phyloP scores from a whole-genome alignment of 257 asterid species.

The Scutellaria barbata region DNA sequence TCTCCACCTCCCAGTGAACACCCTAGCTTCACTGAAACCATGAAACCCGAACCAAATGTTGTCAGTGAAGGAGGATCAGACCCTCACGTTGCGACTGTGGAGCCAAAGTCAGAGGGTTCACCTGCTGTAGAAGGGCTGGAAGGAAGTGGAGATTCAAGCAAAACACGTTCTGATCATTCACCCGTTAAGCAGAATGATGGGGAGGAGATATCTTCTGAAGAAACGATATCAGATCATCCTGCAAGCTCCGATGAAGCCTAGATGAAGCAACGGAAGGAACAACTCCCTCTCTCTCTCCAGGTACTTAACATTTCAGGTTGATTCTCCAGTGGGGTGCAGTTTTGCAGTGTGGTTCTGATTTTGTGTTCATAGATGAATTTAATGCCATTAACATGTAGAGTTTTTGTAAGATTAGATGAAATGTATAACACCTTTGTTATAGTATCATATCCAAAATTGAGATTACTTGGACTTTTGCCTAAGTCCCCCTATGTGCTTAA shows the following conservation, averaged over 20 bases:
- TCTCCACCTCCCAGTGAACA: constrained; percentile 49
- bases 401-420: constrained; percentile 30
- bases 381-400: constrained; percentile 41
- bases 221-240: constrained; percentile 60
- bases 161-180: constrained; percentile 49
- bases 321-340: constrained; percentile 34
- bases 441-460: constrained; percentile 8
- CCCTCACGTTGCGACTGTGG: constrained; percentile 32
- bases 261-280: constrained; percentile 14
- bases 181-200: constrained; percentile 34
- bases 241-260: constrained; percentile 45
- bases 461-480: background rate
- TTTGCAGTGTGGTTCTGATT: constrained; percentile 52
- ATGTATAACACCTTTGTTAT: constrained; percentile 31
- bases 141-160: constrained; percentile 56
- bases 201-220: constrained; percentile 68
- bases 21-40: constrained; percentile 25
- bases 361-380: constrained; percentile 39
- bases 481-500: no score
- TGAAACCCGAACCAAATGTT: constrained; percentile 27
- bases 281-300: background rate
- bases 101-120: constrained; percentile 37
- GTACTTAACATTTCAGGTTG: constrained; percentile 5
- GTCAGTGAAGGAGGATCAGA: constrained; percentile 41
- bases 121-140: constrained; percentile 39